phyloP scores from a whole-genome alignment of 805 yeast species.

The Deakozyma indianensis region DNA sequence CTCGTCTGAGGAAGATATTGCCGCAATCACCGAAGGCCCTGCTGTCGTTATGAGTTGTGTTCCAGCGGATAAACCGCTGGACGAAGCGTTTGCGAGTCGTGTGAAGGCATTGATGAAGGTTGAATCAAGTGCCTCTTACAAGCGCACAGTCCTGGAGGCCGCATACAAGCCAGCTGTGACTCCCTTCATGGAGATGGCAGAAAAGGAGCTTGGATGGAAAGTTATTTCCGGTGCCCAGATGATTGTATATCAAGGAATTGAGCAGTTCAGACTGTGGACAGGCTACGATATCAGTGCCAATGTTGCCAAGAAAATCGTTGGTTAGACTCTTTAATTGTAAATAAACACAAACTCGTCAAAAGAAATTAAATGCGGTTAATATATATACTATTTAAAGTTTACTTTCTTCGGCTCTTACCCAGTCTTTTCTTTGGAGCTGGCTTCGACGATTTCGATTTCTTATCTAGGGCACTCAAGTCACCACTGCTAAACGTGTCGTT shows the following conservation, averaged over 20 bases:
- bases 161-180: slow-evolving; percentile 87
- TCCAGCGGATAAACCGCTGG: slow-evolving; percentile 69
- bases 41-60: slow-evolving; percentile 57
- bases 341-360: not conserved
- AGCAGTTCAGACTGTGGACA: slow-evolving; percentile 68
- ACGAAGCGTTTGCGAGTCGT: slow-evolving; percentile 28
- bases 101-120: slow-evolving; percentile 34
- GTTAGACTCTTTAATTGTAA: not conserved
- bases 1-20: slow-evolving; percentile 23
- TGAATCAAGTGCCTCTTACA: slow-evolving; percentile 20
- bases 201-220: slow-evolving; percentile 49
- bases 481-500: slow-evolving; percentile 61
- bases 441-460: slow-evolving; percentile 13
- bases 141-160: slow-evolving; percentile 67
- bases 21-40: slow-evolving; percentile 25
- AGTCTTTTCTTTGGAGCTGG: not conserved
- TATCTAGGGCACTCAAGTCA: slow-evolving; percentile 47
- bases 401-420: slow-evolving; percentile 1
- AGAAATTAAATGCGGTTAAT: not conserved
- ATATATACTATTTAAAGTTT: no score
- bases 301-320: slow-evolving; percentile 11
- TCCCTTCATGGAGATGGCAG: slow-evolving; percentile 71
- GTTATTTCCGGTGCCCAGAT: slow-evolving; percentile 84
- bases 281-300: slow-evolving; percentile 18
- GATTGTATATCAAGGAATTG: slow-evolving; percentile 87